Percentiles rank a stretch among this genome's conserved stretches.
Evolutionary conservation across 768 basidiomycete species (phyloP).

Genomic region (Favolaschia claudopus): DNA sequence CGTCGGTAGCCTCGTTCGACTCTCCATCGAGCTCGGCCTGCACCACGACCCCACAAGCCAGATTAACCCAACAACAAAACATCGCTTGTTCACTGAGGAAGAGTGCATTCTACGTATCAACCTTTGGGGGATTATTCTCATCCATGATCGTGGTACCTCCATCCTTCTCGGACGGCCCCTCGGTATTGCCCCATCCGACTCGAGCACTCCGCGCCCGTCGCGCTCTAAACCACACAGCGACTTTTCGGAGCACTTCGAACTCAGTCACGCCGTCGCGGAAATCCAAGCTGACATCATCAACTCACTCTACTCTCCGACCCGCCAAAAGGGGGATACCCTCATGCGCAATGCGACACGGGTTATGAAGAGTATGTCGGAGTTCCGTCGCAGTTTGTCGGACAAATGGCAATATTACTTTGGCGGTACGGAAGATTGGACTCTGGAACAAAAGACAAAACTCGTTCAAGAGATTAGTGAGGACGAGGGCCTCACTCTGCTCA

Average conservation of each 20-base stretch:
- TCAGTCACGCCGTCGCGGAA: conserved; percentile 78
- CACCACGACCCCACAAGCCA: conserved; percentile 86
- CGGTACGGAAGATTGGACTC: conserved; percentile 79
- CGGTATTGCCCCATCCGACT: conserved; percentile 83
- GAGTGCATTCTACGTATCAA: conserved; percentile 83
- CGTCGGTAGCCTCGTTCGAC: conserved; percentile 82
- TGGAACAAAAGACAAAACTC: conserved; percentile 69
- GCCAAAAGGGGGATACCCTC: conserved; percentile 70
- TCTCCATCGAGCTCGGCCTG: conserved; percentile 83
- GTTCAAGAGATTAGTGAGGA: conserved; percentile 82
- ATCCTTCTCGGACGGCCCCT: conserved; percentile 87
- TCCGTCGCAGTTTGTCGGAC: conserved; percentile 73
- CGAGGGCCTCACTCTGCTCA: conserved; percentile 82
- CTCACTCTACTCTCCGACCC: conserved; percentile 81
- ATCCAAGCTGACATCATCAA: conserved; percentile 92
- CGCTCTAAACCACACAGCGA: conserved; percentile 56
- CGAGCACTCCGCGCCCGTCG: conserved; percentile 78
- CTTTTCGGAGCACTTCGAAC: conserved; percentile 81
- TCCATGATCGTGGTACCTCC: conserved; percentile 89
- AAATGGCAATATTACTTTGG: conserved; percentile 77
- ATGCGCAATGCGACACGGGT: conserved; percentile 83
- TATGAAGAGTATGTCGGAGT: conserved; percentile 77
- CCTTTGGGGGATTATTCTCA: conserved; percentile 84
- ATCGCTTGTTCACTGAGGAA: conserved; percentile 68
- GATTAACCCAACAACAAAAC: conserved; percentile 47